Conservation (phyloP, 192 early-diverging fungal genomes). For the Geranomyces variabilis region DNA sequence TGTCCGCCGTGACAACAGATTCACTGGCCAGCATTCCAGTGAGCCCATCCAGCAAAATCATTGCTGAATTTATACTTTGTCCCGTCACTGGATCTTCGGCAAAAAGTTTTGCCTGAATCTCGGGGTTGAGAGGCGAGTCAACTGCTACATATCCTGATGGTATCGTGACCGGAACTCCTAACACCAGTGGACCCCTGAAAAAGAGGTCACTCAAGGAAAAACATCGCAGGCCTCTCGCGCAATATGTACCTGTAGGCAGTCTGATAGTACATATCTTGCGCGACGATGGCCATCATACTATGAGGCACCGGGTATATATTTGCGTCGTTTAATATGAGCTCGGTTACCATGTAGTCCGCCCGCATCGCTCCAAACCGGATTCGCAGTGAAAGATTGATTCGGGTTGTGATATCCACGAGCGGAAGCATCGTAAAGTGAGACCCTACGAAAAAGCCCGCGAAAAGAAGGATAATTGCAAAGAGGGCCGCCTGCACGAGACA, state of each 20-base stretch:
- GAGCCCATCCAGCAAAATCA: background rate
- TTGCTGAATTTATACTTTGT: conserved; percentile 1
- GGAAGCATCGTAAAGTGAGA: conserved; percentile 3
- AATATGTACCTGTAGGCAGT: background rate
- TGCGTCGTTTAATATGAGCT: conserved; percentile 12
- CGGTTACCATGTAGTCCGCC: background rate
- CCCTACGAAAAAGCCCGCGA: conserved; percentile 12
- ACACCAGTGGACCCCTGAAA: too few relatives aligned
- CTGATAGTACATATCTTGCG: background rate
- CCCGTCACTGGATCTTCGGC: background rate
- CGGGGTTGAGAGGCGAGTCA: background rate
- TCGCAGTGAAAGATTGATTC: conserved; percentile 20
- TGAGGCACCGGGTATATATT: background rate
- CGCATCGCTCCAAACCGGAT: conserved; percentile 17
- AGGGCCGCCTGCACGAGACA: background rate
- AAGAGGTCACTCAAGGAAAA: too few relatives aligned
- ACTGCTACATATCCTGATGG: background rate
- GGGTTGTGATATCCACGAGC: conserved; percentile 16
- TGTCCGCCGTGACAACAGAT: too few relatives aligned
- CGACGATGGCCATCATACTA: background rate
- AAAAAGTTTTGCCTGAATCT: background rate
- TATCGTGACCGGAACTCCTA: too few relatives aligned
- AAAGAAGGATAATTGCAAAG: background rate
- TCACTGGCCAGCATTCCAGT: too few relatives aligned
- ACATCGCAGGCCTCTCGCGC: too few relatives aligned